Evolutionary conservation across 2,329 filamentous ascomycete genomes (phyloP), one percentile per base, ranked within the genome.

Genomic region (Fusarium decemcellulare): DNA sequence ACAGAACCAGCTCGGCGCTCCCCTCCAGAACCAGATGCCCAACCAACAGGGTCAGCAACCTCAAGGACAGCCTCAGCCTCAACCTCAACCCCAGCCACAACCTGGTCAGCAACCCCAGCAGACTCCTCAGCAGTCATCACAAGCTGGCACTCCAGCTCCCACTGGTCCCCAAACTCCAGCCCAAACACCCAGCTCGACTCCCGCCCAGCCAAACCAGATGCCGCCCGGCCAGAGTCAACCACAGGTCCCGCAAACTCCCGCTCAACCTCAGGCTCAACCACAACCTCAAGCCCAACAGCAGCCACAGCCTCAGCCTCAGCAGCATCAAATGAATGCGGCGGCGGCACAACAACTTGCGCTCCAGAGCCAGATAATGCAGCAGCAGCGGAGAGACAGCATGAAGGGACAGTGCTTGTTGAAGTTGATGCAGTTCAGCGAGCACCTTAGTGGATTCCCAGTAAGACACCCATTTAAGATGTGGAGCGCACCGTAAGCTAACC

Each of bases 361-460:
- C 58, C 72, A 77, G 16, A 80, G 73, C 30, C 68, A 71, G 50
- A 60, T 81, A 10, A 75, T 83, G 56, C 81, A 85, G 61, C 85
- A 85, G 57, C 85, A 86, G 70, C 84, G 84, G 67, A 82, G 82
- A 55, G 85, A 84, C 50, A 80, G 80, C 42, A 82, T 87, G 78
- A 90, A 87, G 74, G 84, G 86, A 5, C 84, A 87, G 60, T 90
- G 86, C 66, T 72, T 91, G 40, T 77, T 91, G 60, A 89, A 85
- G 74, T 77, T 92, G 44, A 84, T 89, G 80, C 86, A 88, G 67
- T 91, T 91, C 76, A 81, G 88, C 80, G 89, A 91, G 78, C 83
- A 88, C 65, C 77, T 92, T 10, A 90, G 87, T 68, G 84, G 83
- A 34, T 91, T 86, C 70, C 82, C 83, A 39, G 86, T 88, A 78